Evolutionary conservation across 257 asterid species (phyloP).

Genomic region (Gentiana dahurica): DNA sequence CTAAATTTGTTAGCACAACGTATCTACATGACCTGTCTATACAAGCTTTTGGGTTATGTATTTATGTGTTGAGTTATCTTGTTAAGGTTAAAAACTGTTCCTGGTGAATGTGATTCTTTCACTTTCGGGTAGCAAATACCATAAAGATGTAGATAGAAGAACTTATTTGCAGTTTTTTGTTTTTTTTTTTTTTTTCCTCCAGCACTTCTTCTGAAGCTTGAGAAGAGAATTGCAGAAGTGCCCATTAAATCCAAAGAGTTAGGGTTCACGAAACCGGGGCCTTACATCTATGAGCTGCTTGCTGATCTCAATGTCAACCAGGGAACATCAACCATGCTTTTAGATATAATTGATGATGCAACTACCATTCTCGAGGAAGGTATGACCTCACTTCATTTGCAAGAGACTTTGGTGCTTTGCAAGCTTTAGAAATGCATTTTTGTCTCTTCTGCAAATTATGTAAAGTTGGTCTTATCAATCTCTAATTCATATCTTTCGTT

Average conservation of each 20-base stretch:
- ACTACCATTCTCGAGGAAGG: conserved; percentile 88
- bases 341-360: conserved; percentile 69
- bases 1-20: too few relatives aligned
- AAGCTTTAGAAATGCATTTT: conserved; percentile 1
- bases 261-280: conserved; percentile 91
- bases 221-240: conserved; percentile 78
- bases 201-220: conserved; percentile 94
- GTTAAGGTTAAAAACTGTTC: too few relatives aligned
- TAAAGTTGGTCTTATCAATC: neutral
- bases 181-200: conserved; percentile 22
- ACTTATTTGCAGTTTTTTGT: neutral
- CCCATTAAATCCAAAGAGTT: conserved; percentile 74
- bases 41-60: too few relatives aligned
- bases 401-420: conserved; percentile 11
- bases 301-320: conserved; percentile 70
- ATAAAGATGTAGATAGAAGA: too few relatives aligned
- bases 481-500: neutral
- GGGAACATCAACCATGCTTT: conserved; percentile 64
- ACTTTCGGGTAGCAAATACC: too few relatives aligned
- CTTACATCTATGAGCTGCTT: conserved; percentile 84
- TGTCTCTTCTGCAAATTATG: neutral
- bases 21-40: too few relatives aligned
- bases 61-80: too few relatives aligned
- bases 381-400: conserved; percentile 18
- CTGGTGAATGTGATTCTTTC: too few relatives aligned